Percentiles rank a stretch among this genome's conserved stretches.
These are phyloP conservation scores for Melastoma candidum DNA, from an alignment of 441 rosid species.

Conservation along the genomic window DNA sequence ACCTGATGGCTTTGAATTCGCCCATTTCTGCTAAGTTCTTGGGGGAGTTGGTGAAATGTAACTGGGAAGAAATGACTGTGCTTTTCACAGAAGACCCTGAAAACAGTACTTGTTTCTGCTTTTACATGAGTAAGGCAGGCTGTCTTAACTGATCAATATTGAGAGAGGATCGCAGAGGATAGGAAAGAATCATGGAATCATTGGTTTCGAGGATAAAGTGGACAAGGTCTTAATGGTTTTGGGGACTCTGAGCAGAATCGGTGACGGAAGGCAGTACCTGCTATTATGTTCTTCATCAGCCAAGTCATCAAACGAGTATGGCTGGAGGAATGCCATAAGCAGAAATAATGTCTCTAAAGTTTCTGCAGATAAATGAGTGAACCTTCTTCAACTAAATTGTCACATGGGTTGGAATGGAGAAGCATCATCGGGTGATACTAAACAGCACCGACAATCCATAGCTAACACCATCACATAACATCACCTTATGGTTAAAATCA, in stretches of 20 bases:
- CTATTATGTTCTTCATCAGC: constrained; percentile 45
- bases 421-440: too few species aligned
- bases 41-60: constrained; percentile 47
- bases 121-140: too few species aligned
- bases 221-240: constrained; percentile 55
- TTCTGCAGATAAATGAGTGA: too few species aligned
- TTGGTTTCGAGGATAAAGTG: constrained; percentile 36
- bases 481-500: too few species aligned
- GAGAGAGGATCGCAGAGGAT: constrained; percentile 10
- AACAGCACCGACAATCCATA: too few species aligned
- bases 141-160: too few species aligned
- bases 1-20: constrained; percentile 77
- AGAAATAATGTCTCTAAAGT: too few species aligned
- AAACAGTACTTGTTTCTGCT: too few species aligned
- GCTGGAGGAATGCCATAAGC: constrained; percentile 3
- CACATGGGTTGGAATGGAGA: too few species aligned
- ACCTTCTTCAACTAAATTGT: too few species aligned
- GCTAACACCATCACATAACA: too few species aligned
- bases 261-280: constrained; percentile 63
- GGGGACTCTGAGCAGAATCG: constrained; percentile 58
- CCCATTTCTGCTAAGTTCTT: constrained; percentile 76
- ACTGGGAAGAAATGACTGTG: constrained; percentile 41
- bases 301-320: constrained; percentile 51
- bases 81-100: too few species aligned
- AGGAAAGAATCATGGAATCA: constrained; percentile 41